A percentile compares a stretch with the other conserved stretches of the same genome.
Evolutionary conservation across 2,329 filamentous ascomycete genomes (phyloP).

Genomic region (Cephalotrichum gorgonifer): DNA sequence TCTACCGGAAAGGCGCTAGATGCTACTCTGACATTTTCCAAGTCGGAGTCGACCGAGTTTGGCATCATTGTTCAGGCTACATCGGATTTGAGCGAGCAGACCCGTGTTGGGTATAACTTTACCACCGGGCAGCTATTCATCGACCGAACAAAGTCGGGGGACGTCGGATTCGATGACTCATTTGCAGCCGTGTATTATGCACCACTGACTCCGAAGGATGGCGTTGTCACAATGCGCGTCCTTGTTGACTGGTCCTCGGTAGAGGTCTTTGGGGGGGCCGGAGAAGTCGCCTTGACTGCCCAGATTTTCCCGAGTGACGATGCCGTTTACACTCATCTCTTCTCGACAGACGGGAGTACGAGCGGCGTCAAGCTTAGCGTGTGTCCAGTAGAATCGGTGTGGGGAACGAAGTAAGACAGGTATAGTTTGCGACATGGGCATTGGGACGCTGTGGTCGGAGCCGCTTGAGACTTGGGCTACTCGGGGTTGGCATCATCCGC

Average conservation of each 20-base stretch:
- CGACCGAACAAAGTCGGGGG: conserved; percentile 2
- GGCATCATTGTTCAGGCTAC: conserved; percentile 4
- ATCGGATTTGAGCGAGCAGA: conserved; percentile 4
- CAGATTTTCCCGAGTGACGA: conserved; percentile 5
- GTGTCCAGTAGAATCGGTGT: background rate
- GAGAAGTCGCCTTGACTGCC: background rate
- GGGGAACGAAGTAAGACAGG: background rate
- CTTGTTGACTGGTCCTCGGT: conserved; percentile 6
- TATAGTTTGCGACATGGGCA: background rate
- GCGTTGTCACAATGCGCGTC: conserved; percentile 3
- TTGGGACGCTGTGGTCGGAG: too few species aligned
- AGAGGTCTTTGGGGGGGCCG: conserved; percentile 4
- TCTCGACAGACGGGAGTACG: conserved; percentile 1
- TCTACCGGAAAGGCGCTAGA: conserved; percentile 3
- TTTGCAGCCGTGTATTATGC: conserved; percentile 3
- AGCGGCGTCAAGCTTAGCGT: background rate
- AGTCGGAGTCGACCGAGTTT: conserved; percentile 3
- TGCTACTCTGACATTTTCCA: background rate
- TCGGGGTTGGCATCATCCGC: too few species aligned
- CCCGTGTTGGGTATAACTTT: conserved; percentile 3
- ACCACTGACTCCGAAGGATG: background rate
- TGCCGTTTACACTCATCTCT: conserved; percentile 1
- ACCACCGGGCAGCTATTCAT: background rate
- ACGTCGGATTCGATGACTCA: conserved; percentile 1
- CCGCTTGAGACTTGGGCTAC: too few species aligned